phyloP scores from a whole-genome alignment of 306 rosid genomes.

The Corylus avellana region DNA sequence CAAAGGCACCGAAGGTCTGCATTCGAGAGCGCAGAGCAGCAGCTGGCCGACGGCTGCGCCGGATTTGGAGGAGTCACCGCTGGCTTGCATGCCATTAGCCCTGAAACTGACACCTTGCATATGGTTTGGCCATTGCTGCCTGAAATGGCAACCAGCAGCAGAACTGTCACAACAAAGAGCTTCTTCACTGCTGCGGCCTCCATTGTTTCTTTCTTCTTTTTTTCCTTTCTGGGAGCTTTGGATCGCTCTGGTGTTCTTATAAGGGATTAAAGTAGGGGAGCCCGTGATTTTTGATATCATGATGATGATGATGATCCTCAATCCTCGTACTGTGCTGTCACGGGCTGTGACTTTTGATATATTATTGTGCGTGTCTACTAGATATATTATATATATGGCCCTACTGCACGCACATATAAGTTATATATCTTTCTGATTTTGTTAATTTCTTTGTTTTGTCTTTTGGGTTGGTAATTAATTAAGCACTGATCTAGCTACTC shows the following conservation, averaged over 20 bases:
- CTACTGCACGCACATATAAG: too few species aligned
- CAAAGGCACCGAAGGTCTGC: slow-evolving; percentile 59
- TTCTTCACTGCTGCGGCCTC: slow-evolving; percentile 1
- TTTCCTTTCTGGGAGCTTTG: neutral
- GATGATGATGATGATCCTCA: too few species aligned
- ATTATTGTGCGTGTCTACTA: too few species aligned
- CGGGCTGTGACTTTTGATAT: too few species aligned
- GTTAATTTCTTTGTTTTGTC: too few species aligned
- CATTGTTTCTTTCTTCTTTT: neutral
- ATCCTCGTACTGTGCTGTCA: too few species aligned
- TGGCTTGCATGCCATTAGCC: slow-evolving; percentile 46
- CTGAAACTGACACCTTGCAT: slow-evolving; percentile 46
- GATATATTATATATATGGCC: too few species aligned
- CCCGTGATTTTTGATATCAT: too few species aligned
- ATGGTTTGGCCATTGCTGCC: slow-evolving; percentile 35
- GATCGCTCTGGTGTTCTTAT: neutral
- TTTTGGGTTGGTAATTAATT: too few species aligned
- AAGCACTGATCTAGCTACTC: too few species aligned
- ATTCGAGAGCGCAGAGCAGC: slow-evolving; percentile 42
- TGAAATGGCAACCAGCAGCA: slow-evolving; percentile 18
- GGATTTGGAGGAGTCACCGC: slow-evolving; percentile 59
- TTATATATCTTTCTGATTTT: too few species aligned
- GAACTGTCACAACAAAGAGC: neutral
- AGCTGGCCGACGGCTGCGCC: slow-evolving; percentile 22
- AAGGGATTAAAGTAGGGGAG: too few species aligned